A percentile compares a stretch with the other conserved stretches of the same genome.
phyloP scores from a whole-genome alignment of 2,329 filamentous ascomycete species.

The Alternaria infectoria region DNA sequence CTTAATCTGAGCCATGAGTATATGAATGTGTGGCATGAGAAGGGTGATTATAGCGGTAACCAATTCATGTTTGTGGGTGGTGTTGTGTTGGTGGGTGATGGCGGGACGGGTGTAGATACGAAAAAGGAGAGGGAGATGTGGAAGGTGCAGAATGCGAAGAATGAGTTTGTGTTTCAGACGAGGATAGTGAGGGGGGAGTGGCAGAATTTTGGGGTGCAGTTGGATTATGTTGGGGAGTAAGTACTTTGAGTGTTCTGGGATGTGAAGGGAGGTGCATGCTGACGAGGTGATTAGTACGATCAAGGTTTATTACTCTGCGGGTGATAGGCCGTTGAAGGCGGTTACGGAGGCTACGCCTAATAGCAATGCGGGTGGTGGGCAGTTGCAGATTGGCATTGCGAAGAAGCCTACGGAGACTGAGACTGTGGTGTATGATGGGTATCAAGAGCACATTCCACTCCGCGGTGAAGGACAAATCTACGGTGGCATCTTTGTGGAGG shows the following conservation, averaged over 20 bases:
- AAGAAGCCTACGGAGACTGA: slow-evolving; percentile 40
- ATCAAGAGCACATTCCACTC: slow-evolving; percentile 26
- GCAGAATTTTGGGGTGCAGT: slow-evolving; percentile 37
- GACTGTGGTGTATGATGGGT: slow-evolving; percentile 35
- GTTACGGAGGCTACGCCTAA: slow-evolving; percentile 24
- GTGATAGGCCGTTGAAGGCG: slow-evolving; percentile 13
- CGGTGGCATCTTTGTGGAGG: slow-evolving; percentile 42
- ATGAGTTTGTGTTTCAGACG: slow-evolving; percentile 27
- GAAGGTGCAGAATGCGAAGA: slow-evolving; percentile 28
- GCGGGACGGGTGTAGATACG: slow-evolving; percentile 24
- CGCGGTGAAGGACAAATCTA: slow-evolving; percentile 36
- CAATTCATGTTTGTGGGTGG: slow-evolving; percentile 34
- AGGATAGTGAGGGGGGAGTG: slow-evolving; percentile 17
- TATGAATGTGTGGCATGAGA: slow-evolving; percentile 41
- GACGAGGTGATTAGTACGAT: slow-evolving; percentile 25
- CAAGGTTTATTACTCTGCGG: slow-evolving; percentile 31
- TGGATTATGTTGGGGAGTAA: slow-evolving; percentile 32
- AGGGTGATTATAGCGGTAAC: slow-evolving; percentile 31
- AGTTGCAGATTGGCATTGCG: slow-evolving; percentile 36
- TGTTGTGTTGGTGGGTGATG: slow-evolving; percentile 27
- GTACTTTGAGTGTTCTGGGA: too few species aligned
- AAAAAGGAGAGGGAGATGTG: slow-evolving; percentile 23
- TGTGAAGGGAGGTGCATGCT: too few species aligned
- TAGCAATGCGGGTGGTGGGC: slow-evolving; percentile 32
- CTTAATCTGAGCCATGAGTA: slow-evolving; percentile 39